Evolutionary conservation across 331 rosid species (phyloP), one percentile per base, ranked within the genome.

Genomic region (Saraca asoca): DNA sequence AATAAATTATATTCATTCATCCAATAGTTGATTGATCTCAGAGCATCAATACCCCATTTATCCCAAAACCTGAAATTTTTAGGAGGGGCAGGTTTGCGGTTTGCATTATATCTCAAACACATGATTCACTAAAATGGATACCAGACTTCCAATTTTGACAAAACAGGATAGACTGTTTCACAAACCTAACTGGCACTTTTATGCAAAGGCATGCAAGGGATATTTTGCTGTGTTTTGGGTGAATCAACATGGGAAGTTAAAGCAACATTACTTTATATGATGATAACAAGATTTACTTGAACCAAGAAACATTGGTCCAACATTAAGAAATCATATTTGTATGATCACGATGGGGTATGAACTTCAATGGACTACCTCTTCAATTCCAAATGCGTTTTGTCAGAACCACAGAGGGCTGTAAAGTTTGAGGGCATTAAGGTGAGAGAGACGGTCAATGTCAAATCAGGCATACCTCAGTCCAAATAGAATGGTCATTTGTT

Each of bases 401-500:
- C 14, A 37, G 29, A 38, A 66, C 14, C 17, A 29, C 51, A 5
- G 31, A 24, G 31, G 31, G 31, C 31, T 24, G 31, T 3, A 24
- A 24, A 24, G 31, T 24, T 24, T 1, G 31, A 24, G 3, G 31
- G 31, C 31, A 24, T 24, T 1, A 24, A 24, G 31, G 31, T 24
- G 31, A 24, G 1, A 51, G 24, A 59, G 33, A 38, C 37, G 20
- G 13, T 29, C 50, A 24, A 24, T 34, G 73, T 60, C 56, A 71
- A 72, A 70, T 69, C 33, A 52, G 56, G 70, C 73, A 82, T 80
- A 95, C 99, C 99, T 86, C 86, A 18, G 82, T 75, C 99, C 99
- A 95, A 77, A 91, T 51, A 69, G 95, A 85, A 64, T 76, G 80
- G 71, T 95, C 96, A 73, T 91, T 91, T 67, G 85, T 59, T 18